phyloP scores from a whole-genome alignment of 768 basidiomycete species.

The Xerocomus brunneocitrinus region DNA sequence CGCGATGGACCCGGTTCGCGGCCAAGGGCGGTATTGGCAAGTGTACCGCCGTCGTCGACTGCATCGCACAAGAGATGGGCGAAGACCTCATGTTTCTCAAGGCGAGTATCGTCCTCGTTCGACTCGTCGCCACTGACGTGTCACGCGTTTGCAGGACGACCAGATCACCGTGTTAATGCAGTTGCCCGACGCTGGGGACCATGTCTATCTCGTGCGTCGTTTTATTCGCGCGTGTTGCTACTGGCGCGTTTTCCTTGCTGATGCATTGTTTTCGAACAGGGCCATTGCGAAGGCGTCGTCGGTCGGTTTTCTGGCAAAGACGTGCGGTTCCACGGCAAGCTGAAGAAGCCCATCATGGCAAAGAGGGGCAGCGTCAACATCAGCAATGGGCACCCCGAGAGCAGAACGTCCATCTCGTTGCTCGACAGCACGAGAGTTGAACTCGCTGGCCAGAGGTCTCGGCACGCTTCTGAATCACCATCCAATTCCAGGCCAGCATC shows the following conservation, averaged over 20 bases:
- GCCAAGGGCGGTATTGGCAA: conserved; percentile 81
- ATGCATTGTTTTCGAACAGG: conserved; percentile 37
- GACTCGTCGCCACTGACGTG: conserved; percentile 8
- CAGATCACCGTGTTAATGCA: conserved; percentile 78
- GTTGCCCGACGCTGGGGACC: conserved; percentile 43
- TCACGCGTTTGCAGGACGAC: conserved; percentile 50
- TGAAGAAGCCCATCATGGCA: conserved; percentile 78
- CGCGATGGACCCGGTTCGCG: conserved; percentile 81
- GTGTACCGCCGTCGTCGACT: conserved; percentile 70
- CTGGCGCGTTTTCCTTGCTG: not conserved
- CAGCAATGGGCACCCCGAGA: not conserved
- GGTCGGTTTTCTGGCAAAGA: conserved; percentile 62
- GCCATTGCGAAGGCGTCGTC: conserved; percentile 85
- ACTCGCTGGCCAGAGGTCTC: not conserved
- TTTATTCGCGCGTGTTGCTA: too few relatives aligned
- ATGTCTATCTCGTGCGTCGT: conserved; percentile 54
- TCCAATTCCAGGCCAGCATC: conserved; percentile 17
- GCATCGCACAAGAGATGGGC: conserved; percentile 64
- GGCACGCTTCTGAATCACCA: conserved; percentile 14
- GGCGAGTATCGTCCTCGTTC: conserved; percentile 36
- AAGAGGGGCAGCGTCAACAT: conserved; percentile 43
- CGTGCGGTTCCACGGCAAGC: conserved; percentile 66
- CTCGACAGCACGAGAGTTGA: too few relatives aligned
- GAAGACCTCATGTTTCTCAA: conserved; percentile 83
- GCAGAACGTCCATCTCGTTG: conserved; percentile 12